Base-by-base conservation (phyloP, 768 basidiomycete species). In the Dioszegia hungarica region DNA sequence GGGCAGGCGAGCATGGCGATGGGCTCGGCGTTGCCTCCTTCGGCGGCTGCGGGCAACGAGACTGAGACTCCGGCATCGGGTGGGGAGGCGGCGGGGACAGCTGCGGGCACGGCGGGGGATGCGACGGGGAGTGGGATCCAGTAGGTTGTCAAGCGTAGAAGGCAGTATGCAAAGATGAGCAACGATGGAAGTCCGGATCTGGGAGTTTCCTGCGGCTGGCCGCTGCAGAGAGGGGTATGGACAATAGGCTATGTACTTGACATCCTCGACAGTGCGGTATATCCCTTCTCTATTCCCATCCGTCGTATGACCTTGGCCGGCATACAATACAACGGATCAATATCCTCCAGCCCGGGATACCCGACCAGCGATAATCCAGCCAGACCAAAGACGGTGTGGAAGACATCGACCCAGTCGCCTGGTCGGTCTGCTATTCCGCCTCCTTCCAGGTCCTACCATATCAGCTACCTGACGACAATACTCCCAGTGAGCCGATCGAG, bases 311-410 rank as follows among this genome's bases (percentile, higher is more conserved):
- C 66, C 11, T 72, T 73, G 1, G 86, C 86, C 8, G 91, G 94
- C 91, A 98, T 91, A 78, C 94, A 98, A 69, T 92, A 95, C 20
- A 95, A 86, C 0, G 94, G 94, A 72, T 98, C 95, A 38, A 98
- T 77, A 62, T 90, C 89, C 15, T 84, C 80, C 20, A 99, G 76
- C 1, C 84, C 86, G 0, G 89, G 87, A 67, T 91, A 93, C 17
- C 90, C 90, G 12, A 97, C 79, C 15, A 97, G 78, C 0, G 91
- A 92, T 27, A 99, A 81, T 0, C 91, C 92, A 59, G 91, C 90
- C 1, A 97, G 78, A 1, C 95, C 95, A 63, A 99, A 99, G 11
- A 81, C 75, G 0, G 94, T 98, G 68, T 99, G 94, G 76, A 95
- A 99, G n/a, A 99, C 93, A 67, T 99, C 95, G 1, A 85, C 85